Evolutionary conservation across 495 filamentous ascomycete species (phyloP).

Genomic region (Mytilinidion resinicola): DNA sequence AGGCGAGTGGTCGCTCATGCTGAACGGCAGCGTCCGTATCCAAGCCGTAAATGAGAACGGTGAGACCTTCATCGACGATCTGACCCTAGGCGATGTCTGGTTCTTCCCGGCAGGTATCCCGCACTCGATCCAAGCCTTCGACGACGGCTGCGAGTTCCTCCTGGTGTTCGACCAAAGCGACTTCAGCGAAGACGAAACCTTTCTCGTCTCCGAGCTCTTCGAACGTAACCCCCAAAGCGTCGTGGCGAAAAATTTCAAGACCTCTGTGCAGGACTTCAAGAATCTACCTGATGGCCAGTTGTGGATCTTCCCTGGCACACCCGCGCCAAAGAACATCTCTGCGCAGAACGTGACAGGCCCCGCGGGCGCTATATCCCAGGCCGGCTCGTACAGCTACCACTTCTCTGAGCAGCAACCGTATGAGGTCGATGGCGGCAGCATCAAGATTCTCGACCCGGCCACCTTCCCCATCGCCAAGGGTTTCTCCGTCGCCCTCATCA

Average conservation of each 20-base stretch:
- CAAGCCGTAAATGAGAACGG: conserved; percentile 61
- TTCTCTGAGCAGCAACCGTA: conserved; percentile 56
- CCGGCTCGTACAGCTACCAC: conserved; percentile 58
- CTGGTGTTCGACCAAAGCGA: conserved; percentile 60
- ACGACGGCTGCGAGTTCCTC: conserved; percentile 63
- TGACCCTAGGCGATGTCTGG: conserved; percentile 65
- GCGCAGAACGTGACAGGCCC: conserved; percentile 48
- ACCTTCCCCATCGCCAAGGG: conserved; percentile 60
- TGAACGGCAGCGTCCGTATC: conserved; percentile 50
- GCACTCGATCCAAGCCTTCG: conserved; percentile 61
- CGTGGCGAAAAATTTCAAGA: conserved; percentile 58
- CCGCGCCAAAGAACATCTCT: conserved; percentile 49
- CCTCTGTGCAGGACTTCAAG: conserved; percentile 51
- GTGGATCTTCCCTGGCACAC: conserved; percentile 64
- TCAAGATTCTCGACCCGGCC: conserved; percentile 56
- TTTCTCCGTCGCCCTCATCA: conserved; percentile 55
- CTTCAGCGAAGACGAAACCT: conserved; percentile 66
- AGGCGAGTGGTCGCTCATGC: conserved; percentile 62
- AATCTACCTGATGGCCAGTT: conserved; percentile 52
- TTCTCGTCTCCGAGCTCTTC: conserved; percentile 60
- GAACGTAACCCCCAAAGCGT: conserved; percentile 57
- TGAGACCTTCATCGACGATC: conserved; percentile 60
- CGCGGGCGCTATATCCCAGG: conserved; percentile 51
- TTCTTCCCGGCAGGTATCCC: conserved; percentile 64
- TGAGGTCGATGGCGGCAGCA: conserved; percentile 49